Conservation (phyloP, 2,329 filamentous ascomycete genomes). For the Cercospora sp. region DNA sequence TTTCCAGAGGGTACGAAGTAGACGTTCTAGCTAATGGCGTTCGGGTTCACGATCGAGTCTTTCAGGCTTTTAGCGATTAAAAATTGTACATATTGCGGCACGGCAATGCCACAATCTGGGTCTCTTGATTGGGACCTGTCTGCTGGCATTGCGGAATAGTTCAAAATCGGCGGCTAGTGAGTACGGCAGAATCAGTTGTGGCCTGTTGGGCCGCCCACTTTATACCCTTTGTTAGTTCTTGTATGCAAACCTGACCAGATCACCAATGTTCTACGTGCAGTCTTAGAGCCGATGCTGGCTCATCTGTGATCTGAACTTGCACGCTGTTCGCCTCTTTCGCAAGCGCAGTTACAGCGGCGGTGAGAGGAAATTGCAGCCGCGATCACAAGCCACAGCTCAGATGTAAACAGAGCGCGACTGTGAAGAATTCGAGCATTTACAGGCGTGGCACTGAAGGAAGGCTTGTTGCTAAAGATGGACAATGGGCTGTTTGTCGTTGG, state of each 20-base stretch:
- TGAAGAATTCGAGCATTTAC: neutral
- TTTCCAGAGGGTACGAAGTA: conserved; percentile 22
- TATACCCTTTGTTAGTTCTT: conserved; percentile 20
- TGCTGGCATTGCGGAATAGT: neutral
- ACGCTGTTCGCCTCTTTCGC: neutral
- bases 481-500: neutral
- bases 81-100: neutral
- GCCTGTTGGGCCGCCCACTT: conserved; percentile 3
- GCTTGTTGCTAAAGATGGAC: neutral
- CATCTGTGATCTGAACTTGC: neutral
- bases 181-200: neutral
- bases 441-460: neutral
- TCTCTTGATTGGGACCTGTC: neutral
- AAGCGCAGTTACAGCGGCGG: no score
- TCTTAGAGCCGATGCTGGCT: neutral
- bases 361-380: neutral
- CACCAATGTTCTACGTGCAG: neutral
- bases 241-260: conserved; percentile 7
- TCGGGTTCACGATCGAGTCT: neutral
- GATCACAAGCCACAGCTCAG: neutral
- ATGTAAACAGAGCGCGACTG: neutral
- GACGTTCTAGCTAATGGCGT: neutral
- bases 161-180: neutral
- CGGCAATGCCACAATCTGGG: neutral
- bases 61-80: neutral